phyloP scores from a whole-genome alignment of 208 protist genomes.

The Novymonas esmeraldas region DNA sequence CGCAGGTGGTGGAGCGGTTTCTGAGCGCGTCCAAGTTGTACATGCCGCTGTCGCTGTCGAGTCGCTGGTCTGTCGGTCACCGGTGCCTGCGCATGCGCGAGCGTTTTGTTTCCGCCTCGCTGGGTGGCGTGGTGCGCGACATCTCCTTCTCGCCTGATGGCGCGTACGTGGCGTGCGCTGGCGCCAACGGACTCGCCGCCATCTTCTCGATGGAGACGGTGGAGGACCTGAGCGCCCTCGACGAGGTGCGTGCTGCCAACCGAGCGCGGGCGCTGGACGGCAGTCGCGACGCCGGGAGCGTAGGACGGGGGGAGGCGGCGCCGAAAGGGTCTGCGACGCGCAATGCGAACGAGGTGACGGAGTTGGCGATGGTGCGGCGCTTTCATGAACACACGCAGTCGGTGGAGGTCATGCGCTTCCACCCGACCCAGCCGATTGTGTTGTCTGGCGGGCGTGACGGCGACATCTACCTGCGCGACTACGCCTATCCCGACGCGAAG shows the following conservation, averaged over 20 bases:
- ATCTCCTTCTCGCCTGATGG: slow-evolving; percentile 76
- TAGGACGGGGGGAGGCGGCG: slow-evolving; percentile 14
- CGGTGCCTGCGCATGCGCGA: slow-evolving; percentile 65
- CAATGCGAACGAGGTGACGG: slow-evolving; percentile 85
- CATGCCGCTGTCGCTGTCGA: slow-evolving; percentile 59
- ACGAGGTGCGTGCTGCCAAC: slow-evolving; percentile 71
- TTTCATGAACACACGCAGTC: slow-evolving; percentile 75
- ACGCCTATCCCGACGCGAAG: slow-evolving; percentile 56
- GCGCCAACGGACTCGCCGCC: slow-evolving; percentile 68
- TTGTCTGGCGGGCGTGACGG: slow-evolving; percentile 73
- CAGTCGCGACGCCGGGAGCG: slow-evolving; percentile 24
- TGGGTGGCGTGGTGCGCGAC: slow-evolving; percentile 70
- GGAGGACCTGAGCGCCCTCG: slow-evolving; percentile 64
- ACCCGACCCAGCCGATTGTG: slow-evolving; percentile 62
- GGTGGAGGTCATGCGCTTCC: slow-evolving; percentile 82
- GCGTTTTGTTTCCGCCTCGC: slow-evolving; percentile 67
- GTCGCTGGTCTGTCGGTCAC: slow-evolving; percentile 52
- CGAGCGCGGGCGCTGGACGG: slow-evolving; percentile 41
- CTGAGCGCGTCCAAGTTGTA: slow-evolving; percentile 79
- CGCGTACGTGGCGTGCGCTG: slow-evolving; percentile 60
- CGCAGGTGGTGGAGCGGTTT: slow-evolving; percentile 77
- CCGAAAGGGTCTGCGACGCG: slow-evolving; percentile 26
- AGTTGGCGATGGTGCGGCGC: slow-evolving; percentile 69
- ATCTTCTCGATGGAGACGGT: slow-evolving; percentile 77
- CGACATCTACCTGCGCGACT: slow-evolving; percentile 68